phyloP scores from a whole-genome alignment of 176 grass and related monocot species.

The Aegilops umbellulata region DNA sequence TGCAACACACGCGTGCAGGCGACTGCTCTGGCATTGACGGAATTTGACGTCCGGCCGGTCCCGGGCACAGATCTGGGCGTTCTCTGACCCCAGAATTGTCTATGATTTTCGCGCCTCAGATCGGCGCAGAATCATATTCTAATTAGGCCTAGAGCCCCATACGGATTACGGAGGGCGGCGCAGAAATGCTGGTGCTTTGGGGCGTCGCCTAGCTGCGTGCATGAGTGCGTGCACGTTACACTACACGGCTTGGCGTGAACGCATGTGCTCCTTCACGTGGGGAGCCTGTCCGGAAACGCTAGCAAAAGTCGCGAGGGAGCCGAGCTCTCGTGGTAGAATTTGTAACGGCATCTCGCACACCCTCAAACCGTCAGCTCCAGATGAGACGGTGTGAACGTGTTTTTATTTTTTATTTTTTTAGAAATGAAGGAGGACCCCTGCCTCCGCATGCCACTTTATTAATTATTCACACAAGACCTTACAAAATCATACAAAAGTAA shows the following conservation, averaged over 20 bases:
- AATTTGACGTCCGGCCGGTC: not conserved
- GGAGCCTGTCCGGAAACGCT: not conserved
- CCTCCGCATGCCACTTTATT: too few species aligned
- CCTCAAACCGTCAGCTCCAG: too few species aligned
- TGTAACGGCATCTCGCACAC: too few species aligned
- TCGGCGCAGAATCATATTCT: constrained; percentile 8
- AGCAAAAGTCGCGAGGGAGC: not conserved
- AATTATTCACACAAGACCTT: too few species aligned
- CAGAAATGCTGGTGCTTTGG: not conserved
- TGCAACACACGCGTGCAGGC: too few species aligned
- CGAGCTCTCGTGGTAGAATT: too few species aligned
- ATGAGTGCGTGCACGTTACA: not conserved
- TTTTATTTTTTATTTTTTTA: too few species aligned
- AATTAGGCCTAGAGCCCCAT: not conserved
- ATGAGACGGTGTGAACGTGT: too few species aligned
- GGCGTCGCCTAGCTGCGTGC: not conserved
- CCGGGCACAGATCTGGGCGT: not conserved
- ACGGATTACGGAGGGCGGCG: not conserved
- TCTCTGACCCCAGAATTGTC: not conserved
- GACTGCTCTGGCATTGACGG: not conserved
- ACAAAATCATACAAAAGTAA: too few species aligned
- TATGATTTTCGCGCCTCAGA: not conserved
- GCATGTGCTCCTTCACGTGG: constrained; percentile 5
- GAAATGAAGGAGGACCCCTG: too few species aligned
- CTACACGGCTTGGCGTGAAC: not conserved